Percentiles rank a stretch among this genome's conserved stretches.
Evolutionary conservation across 176 grass and related monocot genomes (phyloP).

Genomic region (Aegilops bicornis): DNA sequence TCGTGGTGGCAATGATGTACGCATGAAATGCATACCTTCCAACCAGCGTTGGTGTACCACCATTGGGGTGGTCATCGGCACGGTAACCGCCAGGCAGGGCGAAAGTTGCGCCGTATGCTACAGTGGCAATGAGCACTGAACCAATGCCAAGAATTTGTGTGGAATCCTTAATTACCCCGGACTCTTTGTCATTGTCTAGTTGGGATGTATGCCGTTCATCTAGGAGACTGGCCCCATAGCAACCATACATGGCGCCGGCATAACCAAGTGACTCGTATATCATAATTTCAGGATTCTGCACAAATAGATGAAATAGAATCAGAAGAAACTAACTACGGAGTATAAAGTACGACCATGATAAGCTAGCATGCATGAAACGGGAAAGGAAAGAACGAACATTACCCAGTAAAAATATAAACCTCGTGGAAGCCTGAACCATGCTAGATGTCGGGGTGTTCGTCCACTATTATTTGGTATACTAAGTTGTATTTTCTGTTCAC

Average conservation of each 20-base stretch:
- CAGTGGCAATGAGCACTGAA: slow-evolving; percentile 34
- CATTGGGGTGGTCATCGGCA: slow-evolving; percentile 7
- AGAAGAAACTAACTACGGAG: not conserved
- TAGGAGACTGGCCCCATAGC: not conserved
- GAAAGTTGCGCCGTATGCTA: slow-evolving; percentile 23
- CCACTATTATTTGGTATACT: slow-evolving; percentile 12
- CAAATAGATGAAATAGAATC: not conserved
- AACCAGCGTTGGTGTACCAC: slow-evolving; percentile 26
- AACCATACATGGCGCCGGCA: not conserved
- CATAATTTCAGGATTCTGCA: not conserved
- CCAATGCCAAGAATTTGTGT: not conserved
- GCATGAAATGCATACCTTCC: slow-evolving; percentile 22
- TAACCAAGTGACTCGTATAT: not conserved
- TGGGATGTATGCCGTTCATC: not conserved
- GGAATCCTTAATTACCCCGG: not conserved
- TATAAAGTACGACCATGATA: not conserved
- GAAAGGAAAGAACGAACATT: not conserved
- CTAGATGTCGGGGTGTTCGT: not conserved
- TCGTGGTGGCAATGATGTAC: slow-evolving; percentile 9
- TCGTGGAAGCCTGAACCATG: not conserved
- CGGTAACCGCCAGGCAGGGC: slow-evolving; percentile 25
- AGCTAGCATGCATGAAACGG: not conserved
- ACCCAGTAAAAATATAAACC: not conserved
- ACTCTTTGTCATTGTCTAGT: not conserved
- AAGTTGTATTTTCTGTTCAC: not conserved